phyloP scores from a whole-genome alignment of 495 filamentous ascomycete genomes.

The Lepidopterella palustris region DNA sequence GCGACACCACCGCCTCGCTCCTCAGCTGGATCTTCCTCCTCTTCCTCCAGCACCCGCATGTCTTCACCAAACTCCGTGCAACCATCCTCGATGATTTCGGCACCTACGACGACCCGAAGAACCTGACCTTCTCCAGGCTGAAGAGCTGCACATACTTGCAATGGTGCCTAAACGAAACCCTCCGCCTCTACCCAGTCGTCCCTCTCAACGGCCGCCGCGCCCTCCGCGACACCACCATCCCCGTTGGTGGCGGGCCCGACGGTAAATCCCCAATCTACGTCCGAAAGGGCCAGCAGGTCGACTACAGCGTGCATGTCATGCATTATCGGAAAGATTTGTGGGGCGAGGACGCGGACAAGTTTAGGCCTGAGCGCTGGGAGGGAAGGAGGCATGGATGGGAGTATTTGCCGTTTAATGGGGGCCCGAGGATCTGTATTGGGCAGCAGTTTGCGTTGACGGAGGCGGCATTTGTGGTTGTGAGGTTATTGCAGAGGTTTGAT shows the following conservation, averaged over 20 bases:
- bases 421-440: constrained; percentile 18
- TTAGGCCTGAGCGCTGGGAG: constrained; percentile 17
- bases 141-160: constrained; percentile 28
- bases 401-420: constrained; percentile 22
- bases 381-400: constrained; percentile 3
- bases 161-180: constrained; percentile 20
- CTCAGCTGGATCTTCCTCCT: constrained; percentile 57
- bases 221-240: constrained; percentile 45
- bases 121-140: constrained; percentile 14
- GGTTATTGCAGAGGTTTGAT: constrained; percentile 26
- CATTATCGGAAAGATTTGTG: constrained; percentile 7
- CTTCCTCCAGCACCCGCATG: constrained; percentile 35
- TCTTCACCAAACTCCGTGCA: constrained; percentile 20
- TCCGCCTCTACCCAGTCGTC: constrained; percentile 53
- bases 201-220: constrained; percentile 52
- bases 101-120: neutral
- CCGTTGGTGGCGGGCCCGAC: constrained; percentile 45
- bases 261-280: constrained; percentile 45
- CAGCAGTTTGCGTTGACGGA: constrained; percentile 17
- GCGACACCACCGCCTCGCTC: constrained; percentile 54
- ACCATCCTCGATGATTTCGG: constrained; percentile 23
- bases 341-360: constrained; percentile 9
- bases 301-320: constrained; percentile 1
- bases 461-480: constrained; percentile 8
- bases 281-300: constrained; percentile 31